Conservation (phyloP, 257 asterid species). For the Datura wrightii region DNA sequence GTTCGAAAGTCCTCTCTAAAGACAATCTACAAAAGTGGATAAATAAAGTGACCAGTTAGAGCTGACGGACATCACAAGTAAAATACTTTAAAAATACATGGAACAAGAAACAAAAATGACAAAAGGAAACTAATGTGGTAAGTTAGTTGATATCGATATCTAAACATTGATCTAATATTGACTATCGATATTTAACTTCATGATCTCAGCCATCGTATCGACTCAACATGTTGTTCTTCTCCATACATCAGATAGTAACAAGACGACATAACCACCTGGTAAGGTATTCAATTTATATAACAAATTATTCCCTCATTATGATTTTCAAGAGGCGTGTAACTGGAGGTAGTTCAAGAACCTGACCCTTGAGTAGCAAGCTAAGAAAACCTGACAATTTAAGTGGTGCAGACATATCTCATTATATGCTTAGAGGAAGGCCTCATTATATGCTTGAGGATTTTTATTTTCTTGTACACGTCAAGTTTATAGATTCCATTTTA, state of each 20-base stretch:
- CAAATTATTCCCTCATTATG: not conserved
- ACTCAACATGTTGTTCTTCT: not conserved
- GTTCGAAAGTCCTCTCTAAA: conserved; percentile 99
- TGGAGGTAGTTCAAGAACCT: conserved; percentile 8
- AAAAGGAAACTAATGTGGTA: not conserved
- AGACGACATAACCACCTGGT: not conserved
- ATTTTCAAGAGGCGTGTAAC: not conserved
- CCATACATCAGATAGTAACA: not conserved
- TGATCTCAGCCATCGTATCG: not conserved
- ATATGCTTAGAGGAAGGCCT: not conserved
- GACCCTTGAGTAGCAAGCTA: not conserved
- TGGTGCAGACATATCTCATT: not conserved
- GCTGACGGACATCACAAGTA: not conserved
- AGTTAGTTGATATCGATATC: not conserved
- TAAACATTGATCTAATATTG: conserved; percentile 1
- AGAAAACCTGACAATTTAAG: not conserved
- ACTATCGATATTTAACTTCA: not conserved
- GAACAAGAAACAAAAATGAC: not conserved
- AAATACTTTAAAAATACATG: not conserved
- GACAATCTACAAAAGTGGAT: conserved; percentile 67
- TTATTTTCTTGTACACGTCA: conserved; percentile 5
- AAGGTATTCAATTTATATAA: not conserved
- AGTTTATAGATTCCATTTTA: not conserved
- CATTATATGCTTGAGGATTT: not conserved
- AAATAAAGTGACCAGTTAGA: conserved; percentile 27